Evolutionary conservation across 2,329 filamentous ascomycete genomes (phyloP), one percentile per base, ranked within the genome.

Genomic region (Calonectria pseudoturangicola): DNA sequence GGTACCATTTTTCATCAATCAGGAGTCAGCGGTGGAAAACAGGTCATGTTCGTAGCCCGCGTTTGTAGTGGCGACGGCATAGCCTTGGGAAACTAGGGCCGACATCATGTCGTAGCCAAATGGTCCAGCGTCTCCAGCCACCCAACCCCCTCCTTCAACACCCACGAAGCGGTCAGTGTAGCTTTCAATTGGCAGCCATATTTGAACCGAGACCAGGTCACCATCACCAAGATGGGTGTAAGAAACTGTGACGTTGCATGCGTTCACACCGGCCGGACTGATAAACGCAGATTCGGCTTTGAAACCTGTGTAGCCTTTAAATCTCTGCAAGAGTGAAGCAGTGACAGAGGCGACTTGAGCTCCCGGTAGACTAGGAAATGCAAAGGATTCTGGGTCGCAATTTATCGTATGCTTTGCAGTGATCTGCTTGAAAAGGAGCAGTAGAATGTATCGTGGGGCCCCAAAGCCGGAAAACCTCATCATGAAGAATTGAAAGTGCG

Each of bases 171-270:
- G 51, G 21, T 4, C 51, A 7, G 33, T 36, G 30, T 56, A 56
- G 10, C 15, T 18, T n/a, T 36, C 51, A 21, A 3, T 36, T 2
- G 51, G 51, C 8, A 56, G n/a, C 51, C 51, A 56, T 18, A 56
- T 7, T 7, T 56, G 51, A 36, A 56, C 51, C n/a, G 51, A 56
- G 2, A 56, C 51, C 18, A 56, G 18, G 10, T 56, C 51, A 15
- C 33, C 51, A 36, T 56, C 28, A 10, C 51, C 30, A 4, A 28
- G 51, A 30, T 56, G 51, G 9, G 51, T 36, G 9, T 56, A 56
- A n/a, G 51, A 56, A 4, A 56, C 51, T 8, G 51, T 56, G 51
- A 56, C 30, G 13, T 56, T 56, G 18, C 51, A 56, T 13, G 30
- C 51, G 9, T 18, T 3, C 7, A 56, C 30, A 2, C 51, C 51